phyloP scores from a whole-genome alignment of 495 filamentous ascomycete genomes.

The Penicillium canescens region DNA sequence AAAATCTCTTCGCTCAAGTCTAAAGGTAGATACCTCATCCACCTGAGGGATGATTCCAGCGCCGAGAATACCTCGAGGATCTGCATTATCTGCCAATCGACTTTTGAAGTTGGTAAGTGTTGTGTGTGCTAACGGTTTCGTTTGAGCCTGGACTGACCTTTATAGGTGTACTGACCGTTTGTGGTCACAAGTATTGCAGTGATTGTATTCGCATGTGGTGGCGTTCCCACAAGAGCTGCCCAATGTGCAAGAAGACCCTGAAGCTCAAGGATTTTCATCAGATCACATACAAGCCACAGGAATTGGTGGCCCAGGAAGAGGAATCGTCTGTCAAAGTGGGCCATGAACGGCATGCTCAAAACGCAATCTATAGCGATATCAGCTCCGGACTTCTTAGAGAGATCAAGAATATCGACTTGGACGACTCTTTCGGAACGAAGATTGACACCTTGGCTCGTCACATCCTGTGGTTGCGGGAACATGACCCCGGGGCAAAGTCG shows the following conservation, averaged over 20 bases:
- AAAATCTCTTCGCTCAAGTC: slow-evolving; percentile 63
- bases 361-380: slow-evolving; percentile 76
- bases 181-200: slow-evolving; percentile 88
- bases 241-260: slow-evolving; percentile 73
- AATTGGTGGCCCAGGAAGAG: slow-evolving; percentile 71
- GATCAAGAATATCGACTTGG: slow-evolving; percentile 80
- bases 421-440: slow-evolving; percentile 81
- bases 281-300: slow-evolving; percentile 78
- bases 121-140: not conserved
- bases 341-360: slow-evolving; percentile 30
- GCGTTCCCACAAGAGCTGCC: slow-evolving; percentile 62
- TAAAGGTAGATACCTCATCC: slow-evolving; percentile 70
- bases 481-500: slow-evolving; percentile 86
- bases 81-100: slow-evolving; percentile 77
- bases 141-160: slow-evolving; percentile 6
- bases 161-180: slow-evolving; percentile 72
- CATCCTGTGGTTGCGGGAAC: slow-evolving; percentile 76
- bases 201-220: slow-evolving; percentile 83
- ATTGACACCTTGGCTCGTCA: slow-evolving; percentile 82
- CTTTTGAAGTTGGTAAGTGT: slow-evolving; percentile 67
- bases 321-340: slow-evolving; percentile 28
- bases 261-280: slow-evolving; percentile 67
- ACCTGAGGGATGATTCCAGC: slow-evolving; percentile 57
- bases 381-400: slow-evolving; percentile 66
- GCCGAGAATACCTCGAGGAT: slow-evolving; percentile 56